phyloP scores from a whole-genome alignment of 2,329 filamentous ascomycete genomes.

The Balansia obtecta region DNA sequence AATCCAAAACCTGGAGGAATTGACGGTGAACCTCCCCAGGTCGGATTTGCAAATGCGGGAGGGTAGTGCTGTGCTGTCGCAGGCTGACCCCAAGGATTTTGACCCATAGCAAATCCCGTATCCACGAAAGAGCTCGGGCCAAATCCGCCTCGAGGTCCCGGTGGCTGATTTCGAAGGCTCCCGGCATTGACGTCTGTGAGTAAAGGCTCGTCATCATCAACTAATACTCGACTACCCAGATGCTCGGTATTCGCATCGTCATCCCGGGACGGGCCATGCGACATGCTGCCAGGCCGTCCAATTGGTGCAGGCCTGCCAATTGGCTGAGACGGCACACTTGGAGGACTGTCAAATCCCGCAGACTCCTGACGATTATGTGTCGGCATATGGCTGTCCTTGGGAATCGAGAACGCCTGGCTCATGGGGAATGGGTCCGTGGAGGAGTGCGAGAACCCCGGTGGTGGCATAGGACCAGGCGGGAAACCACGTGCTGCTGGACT shows the following conservation, averaged over 20 bases:
- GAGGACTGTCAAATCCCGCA: conserved; percentile 48
- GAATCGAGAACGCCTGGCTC: conserved; percentile 18
- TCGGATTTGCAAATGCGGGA: conserved; percentile 30
- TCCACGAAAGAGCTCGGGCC: conserved; percentile 29
- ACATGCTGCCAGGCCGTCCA: conserved; percentile 68
- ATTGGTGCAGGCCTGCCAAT: conserved; percentile 80
- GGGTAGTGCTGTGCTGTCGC: conserved; percentile 22
- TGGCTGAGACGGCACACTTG: conserved; percentile 48
- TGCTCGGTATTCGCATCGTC: conserved; percentile 63
- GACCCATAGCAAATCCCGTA: conserved; percentile 23
- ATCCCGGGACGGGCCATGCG: conserved; percentile 36
- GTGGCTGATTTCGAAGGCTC: conserved; percentile 35
- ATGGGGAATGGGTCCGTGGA: conserved; percentile 19
- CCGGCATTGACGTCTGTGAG: conserved; percentile 18
- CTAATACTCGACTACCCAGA: conserved; percentile 78
- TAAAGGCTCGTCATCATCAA: conserved; percentile 58
- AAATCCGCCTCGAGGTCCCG: conserved; percentile 33
- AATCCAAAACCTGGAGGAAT: conserved; percentile 22
- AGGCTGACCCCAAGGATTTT: conserved; percentile 30
- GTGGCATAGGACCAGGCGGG: conserved; percentile 23
- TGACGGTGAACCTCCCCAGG: conserved; percentile 25
- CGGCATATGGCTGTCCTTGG: conserved; percentile 23
- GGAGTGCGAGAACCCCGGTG: conserved; percentile 24
- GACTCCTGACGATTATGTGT: conserved; percentile 69
- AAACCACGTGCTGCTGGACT: conserved; percentile 31